Percentiles rank a stretch among this genome's conserved stretches.
Conservation (phyloP, 2,329 filamentous ascomycete genomes). For the Colletotrichum chlorophyti region DNA sequence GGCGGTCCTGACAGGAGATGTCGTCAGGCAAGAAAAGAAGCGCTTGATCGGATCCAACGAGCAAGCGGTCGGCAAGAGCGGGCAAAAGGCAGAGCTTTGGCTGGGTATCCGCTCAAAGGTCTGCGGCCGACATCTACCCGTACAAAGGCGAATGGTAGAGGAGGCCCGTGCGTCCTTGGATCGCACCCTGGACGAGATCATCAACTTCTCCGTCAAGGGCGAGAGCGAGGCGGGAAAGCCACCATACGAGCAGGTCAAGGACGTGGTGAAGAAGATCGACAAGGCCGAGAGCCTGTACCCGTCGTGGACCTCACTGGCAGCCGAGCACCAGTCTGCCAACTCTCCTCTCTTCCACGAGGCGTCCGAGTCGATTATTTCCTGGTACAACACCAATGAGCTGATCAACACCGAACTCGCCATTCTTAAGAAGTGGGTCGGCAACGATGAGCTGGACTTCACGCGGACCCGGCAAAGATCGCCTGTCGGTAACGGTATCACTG, state of each 20-base stretch:
- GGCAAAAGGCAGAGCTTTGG: constrained; percentile 85
- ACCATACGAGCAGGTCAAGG: constrained; percentile 85
- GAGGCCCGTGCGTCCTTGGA: constrained; percentile 79
- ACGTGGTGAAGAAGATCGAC: constrained; percentile 89
- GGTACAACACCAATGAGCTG: constrained; percentile 96
- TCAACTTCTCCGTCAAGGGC: constrained; percentile 92
- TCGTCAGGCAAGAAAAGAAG: constrained; percentile 98
- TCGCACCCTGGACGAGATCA: constrained; percentile 82
- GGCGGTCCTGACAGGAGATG: constrained; percentile 93
- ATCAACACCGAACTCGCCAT: constrained; percentile 95
- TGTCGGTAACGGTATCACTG: constrained; percentile 75
- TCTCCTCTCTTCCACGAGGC: constrained; percentile 82
- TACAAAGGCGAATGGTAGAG: constrained; percentile 88
- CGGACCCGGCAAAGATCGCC: constrained; percentile 74
- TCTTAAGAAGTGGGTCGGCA: constrained; percentile 95
- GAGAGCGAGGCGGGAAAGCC: constrained; percentile 91
- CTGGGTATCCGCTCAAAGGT: constrained; percentile 83
- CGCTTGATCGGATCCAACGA: constrained; percentile 81
- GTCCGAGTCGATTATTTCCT: constrained; percentile 88
- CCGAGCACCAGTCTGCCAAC: constrained; percentile 77
- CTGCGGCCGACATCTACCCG: constrained; percentile 82
- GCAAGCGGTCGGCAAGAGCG: constrained; percentile 62
- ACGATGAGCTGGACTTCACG: constrained; percentile 90
- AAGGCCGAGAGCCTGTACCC: constrained; percentile 87
- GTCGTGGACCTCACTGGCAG: constrained; percentile 75